phyloP scores from a whole-genome alignment of 169 alveolate species.

The Neospora caninum region DNA sequence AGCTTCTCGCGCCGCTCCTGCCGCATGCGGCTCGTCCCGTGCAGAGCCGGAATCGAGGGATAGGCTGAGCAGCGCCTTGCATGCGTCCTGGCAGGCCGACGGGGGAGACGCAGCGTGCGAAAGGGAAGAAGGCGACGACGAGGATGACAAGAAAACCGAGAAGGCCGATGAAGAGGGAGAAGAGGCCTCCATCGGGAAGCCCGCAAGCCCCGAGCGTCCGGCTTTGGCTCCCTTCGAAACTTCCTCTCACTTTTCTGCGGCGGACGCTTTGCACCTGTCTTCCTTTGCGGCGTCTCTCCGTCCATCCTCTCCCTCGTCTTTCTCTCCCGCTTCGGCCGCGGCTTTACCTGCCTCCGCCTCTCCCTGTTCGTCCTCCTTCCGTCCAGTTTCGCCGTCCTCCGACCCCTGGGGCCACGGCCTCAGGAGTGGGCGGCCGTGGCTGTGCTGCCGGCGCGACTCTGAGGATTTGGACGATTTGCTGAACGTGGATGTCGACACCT shows the following conservation, averaged over 20 bases:
- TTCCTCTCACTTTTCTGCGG: neutral
- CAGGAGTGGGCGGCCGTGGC: neutral
- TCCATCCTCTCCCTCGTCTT: neutral
- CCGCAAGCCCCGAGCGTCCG: neutral
- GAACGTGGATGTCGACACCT: neutral
- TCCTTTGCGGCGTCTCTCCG: neutral
- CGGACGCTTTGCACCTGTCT: neutral
- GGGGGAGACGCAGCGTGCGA: too few relatives aligned
- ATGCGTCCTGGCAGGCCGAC: too few relatives aligned
- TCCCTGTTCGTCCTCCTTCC: neutral
- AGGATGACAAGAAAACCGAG: neutral
- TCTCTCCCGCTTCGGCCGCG: neutral
- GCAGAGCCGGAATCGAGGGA: neutral
- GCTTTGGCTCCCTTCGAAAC: neutral
- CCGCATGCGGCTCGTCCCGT: neutral
- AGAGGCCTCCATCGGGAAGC: neutral
- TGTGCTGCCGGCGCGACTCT: neutral
- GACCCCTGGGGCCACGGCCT: too few relatives aligned
- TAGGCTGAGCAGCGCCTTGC: too few relatives aligned
- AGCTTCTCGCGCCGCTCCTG: neutral
- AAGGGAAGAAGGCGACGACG: neutral
- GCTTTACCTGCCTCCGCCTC: neutral
- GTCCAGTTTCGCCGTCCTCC: too few relatives aligned
- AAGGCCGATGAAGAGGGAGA: neutral
- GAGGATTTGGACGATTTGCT: neutral